These are phyloP conservation scores for Datisca glomerata DNA, from an alignment of 306 rosid species.

Conservation along the genomic window DNA sequence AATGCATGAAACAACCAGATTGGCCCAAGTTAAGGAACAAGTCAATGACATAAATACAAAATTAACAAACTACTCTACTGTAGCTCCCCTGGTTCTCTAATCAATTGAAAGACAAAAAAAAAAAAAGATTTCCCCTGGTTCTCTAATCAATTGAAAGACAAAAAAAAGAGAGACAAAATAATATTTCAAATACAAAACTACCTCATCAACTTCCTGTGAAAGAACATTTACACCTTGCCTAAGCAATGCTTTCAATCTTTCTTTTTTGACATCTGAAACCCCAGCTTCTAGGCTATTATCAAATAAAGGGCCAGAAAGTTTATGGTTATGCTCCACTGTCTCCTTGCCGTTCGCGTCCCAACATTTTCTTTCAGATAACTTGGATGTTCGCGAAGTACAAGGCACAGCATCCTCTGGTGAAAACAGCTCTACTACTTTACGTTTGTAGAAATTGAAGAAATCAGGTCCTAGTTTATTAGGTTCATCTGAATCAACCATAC, in stretches of 20 bases:
- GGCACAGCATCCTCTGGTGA: constrained; percentile 34
- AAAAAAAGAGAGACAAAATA: not conserved
- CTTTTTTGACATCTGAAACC: constrained; percentile 43
- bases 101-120: no score
- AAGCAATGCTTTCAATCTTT: constrained; percentile 53
- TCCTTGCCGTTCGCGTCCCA: constrained; percentile 19
- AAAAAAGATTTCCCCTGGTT: no score
- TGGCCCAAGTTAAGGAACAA: no score
- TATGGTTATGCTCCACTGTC: constrained; percentile 5
- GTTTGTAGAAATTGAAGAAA: constrained; percentile 57
- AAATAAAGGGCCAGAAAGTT: constrained; percentile 25
- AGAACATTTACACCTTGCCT: constrained; percentile 52
- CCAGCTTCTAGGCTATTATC: constrained; percentile 29
- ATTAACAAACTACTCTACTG: no score
- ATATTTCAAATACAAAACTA: constrained; percentile 18
- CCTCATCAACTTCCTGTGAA: constrained; percentile 82
- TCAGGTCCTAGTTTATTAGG: constrained; percentile 49
- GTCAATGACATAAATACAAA: no score
- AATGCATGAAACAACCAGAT: no score
- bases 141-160: not conserved
- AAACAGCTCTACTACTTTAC: constrained; percentile 43
- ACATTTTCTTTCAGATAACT: constrained; percentile 14
- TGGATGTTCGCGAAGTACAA: constrained; percentile 16
- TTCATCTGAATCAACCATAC: constrained; percentile 20
- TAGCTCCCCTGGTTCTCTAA: no score